Evolutionary conservation across 495 filamentous ascomycete genomes (phyloP), one percentile per base, ranked within the genome.

Genomic region (Hyphodiscus hymeniophilus): DNA sequence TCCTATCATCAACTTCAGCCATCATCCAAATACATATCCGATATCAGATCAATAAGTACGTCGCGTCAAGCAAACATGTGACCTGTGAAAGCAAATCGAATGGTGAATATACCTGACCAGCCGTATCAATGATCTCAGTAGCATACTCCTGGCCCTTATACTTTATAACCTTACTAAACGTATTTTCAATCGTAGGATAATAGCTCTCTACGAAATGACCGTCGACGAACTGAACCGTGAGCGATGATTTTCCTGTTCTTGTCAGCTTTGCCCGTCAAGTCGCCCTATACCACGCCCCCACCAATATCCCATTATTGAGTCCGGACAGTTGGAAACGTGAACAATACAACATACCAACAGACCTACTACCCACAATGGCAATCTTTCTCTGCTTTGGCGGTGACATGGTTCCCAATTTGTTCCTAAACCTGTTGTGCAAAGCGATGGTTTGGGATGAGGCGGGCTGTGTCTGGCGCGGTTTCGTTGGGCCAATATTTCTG

Each of bases 121-220:
- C 92, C 17, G 92, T 99, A 67, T 99, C 92, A 60, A 99, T 90
- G 55, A 99, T 97, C 70, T 97, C 92, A 32, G 89, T 95, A 45
- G 89, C 86, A 66, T 78, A 97, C 56, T 97, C 92, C 64, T 96
- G 89, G 13, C 84, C 82, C 63, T 89, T 89, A 65, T 84, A 81
- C 51, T 85, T 85, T 61, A 99, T 97, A 54, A 88, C 81, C 59
- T 92, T 91, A 66, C 85, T 91, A 65, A 97, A 97, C 11, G 90
- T 97, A 64, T 97, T 99, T 70, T 97, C 92, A 58, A 99, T 96
- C 20, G 92, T 99, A 18, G 92, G 92, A 68, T 97, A 99, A 66
- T 99, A 99, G 65, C 84, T 90, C 64, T 97, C 94, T 58, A 97
- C 91, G 57, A 99, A 99, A 67, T 95, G 89, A 59, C 88, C 87